phyloP scores from a whole-genome alignment of 2,329 filamentous ascomycete genomes.

The Scleromitrula shiraiana region DNA sequence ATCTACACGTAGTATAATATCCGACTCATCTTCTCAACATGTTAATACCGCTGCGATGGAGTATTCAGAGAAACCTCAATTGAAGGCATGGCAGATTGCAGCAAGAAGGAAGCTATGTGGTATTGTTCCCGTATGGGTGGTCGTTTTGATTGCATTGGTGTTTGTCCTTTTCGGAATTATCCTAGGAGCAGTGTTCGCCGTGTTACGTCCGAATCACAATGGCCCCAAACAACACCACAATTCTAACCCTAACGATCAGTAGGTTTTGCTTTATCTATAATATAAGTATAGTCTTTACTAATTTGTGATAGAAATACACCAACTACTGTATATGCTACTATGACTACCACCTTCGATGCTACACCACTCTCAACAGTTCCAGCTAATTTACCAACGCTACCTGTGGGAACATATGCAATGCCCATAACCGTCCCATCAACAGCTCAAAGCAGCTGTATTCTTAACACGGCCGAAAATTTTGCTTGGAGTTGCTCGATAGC shows the following conservation, averaged over 20 bases:
- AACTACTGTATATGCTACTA: constrained; percentile 14
- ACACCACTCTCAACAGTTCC: constrained; percentile 43
- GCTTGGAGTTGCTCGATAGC: constrained; percentile 56
- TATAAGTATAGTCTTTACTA: not conserved
- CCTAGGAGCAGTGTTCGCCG: constrained; percentile 36
- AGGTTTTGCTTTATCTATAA: constrained; percentile 13
- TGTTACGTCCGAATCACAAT: constrained; percentile 18
- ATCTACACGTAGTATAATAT: constrained; percentile 44
- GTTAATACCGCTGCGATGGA: constrained; percentile 43
- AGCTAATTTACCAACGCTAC: constrained; percentile 42
- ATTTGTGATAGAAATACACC: not conserved
- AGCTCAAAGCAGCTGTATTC: constrained; percentile 48
- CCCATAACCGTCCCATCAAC: constrained; percentile 42
- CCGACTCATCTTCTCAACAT: constrained; percentile 43
- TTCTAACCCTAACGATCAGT: constrained; percentile 12
- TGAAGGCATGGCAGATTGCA: constrained; percentile 44
- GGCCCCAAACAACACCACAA: constrained; percentile 2
- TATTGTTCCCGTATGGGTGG: constrained; percentile 54
- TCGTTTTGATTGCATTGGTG: constrained; percentile 44
- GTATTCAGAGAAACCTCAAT: constrained; percentile 39
- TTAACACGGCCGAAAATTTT: constrained; percentile 43
- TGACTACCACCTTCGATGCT: constrained; percentile 40
- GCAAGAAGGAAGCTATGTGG: constrained; percentile 50
- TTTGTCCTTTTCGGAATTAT: constrained; percentile 52
- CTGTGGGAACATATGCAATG: constrained; percentile 48